Base-by-base conservation (phyloP, 2,329 filamentous ascomycete genomes). In the Metarhizium sp. region DNA sequence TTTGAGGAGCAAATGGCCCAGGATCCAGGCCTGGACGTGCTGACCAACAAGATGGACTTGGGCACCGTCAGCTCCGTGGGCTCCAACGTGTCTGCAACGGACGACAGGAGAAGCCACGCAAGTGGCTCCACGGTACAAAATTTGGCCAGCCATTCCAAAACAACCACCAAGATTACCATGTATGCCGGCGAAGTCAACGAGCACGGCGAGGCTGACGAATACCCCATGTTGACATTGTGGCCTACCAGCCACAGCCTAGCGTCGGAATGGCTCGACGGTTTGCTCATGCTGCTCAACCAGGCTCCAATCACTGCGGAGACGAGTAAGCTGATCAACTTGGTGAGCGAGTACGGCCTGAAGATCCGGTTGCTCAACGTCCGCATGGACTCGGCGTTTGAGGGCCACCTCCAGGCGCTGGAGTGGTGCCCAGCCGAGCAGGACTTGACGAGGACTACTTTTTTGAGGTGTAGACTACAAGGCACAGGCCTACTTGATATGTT, bases 221-320 rank as follows among this genome's bases (percentile, higher is more conserved):
- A 83, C 52, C 79, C 88, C 1, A 80, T 97, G 25, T 77, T 99
- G 54, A 89, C 86, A n/a, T 78, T 99, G 53, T 85, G 90, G 69
- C 92, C 92, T 6, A 76, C 84, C 57, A 88, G 84, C 57, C 87
- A 94, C 67, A 89, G 84, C 60, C 75, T 94, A 50, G 94, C 94
- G 10, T 95, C 91, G 0, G 94, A 99, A 72, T 99, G 94, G 94
- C 79, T 99, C 5, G 94, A 99, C 68, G 94, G 94, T 1, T 74
- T 99, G 60, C 78, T 97, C 55, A 95, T 99, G 91, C 78, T 99
- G 54, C 79, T 99, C 29, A 91, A 95, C 66, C 94, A 99, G 71
- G 84, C 92, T 57, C 94, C 94, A 20, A 96, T 99, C 67, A 99
- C 94, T n/a, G 84, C 91, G 2, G 92, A 97, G 73, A 97, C 94